Percentiles rank a stretch among this genome's conserved stretches.
Evolutionary conservation across 306 rosid species (phyloP).

Genomic region (Luffa aegyptiaca): DNA sequence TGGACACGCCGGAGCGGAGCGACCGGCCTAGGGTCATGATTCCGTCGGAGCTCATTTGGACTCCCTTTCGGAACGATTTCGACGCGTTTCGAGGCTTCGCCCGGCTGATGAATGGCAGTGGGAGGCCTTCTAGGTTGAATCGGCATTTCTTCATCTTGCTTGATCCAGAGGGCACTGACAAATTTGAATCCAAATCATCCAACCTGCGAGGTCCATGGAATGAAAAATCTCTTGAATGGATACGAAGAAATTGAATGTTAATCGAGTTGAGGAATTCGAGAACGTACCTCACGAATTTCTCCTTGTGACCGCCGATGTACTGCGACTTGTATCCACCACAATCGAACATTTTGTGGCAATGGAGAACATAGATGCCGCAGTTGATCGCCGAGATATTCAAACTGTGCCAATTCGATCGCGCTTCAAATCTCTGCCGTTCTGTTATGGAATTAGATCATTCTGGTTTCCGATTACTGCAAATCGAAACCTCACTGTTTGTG

Average conservation of each 20-base stretch:
- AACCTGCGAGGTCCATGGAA: background rate
- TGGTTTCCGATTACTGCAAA: background rate
- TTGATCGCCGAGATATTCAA: background rate
- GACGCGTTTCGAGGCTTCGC: slow-evolving; percentile 28
- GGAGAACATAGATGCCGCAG: slow-evolving; percentile 16
- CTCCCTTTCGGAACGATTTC: slow-evolving; percentile 29
- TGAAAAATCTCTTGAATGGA: background rate
- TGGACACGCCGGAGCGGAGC: slow-evolving; percentile 50
- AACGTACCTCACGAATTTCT: slow-evolving; percentile 35
- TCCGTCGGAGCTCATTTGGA: slow-evolving; percentile 59
- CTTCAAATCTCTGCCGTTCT: background rate
- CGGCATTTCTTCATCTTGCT: slow-evolving; percentile 41
- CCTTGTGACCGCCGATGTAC: slow-evolving; percentile 29
- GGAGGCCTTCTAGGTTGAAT: slow-evolving; percentile 31
- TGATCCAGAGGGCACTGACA: slow-evolving; percentile 26
- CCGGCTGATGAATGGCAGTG: slow-evolving; percentile 24
- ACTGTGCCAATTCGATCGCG: background rate
- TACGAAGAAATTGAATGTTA: background rate
- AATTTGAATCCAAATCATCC: slow-evolving; percentile 18
- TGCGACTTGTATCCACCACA: slow-evolving; percentile 33
- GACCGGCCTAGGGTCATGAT: slow-evolving; percentile 59
- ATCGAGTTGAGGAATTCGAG: background rate
- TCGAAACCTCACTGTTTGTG: background rate
- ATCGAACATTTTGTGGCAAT: slow-evolving; percentile 29
- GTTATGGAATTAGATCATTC: background rate